Evolutionary conservation across 768 basidiomycete genomes (phyloP), one percentile per base, ranked within the genome.

Genomic region (Podaxis mareebaensis): DNA sequence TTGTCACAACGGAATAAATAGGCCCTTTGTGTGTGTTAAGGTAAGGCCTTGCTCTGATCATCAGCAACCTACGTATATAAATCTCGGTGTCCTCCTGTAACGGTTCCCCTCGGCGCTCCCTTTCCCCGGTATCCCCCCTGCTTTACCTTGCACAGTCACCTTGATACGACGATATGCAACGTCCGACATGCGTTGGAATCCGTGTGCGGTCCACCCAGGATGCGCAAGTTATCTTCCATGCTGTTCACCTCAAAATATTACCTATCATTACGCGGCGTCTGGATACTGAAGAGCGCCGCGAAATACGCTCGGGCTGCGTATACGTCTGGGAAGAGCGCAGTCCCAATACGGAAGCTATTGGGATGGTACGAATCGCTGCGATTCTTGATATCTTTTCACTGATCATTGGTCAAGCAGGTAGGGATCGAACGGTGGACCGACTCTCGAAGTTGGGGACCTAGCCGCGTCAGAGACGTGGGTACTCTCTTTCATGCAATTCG

Each of bases 271-370:
- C 84, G 26, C 83, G 89, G 61, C 85, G 91, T 44, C 80, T 93
- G 57, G 89, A 91, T 75, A 85, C 87, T 15, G 90, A 91, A 58
- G 91, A 93, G 71, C 81, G 91, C 42, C 82, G 90, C 11, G 76
- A 79, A 44, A 90, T 93, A 55, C 67, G 77, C n/a, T 83, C 90
- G 0, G 91, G 92, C 13, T 85, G 83, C 62, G 86, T 93, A 38
- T 93, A 85, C 66, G 90, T 93, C 42, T 93, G 92, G 91, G 90
- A 93, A 71, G 92, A 93, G 72, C 81, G 91, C 61, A 86, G 87
- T 4, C 81, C 88, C 13, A 85, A 84, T 65, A 74, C 85, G 55
- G 90, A 90, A 65, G 80, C 85, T 30, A 85, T 84, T 53, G 88
- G 89, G n/a, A 49, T 53, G 64, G 88, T 91, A 70, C 70, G 83